phyloP scores from a whole-genome alignment of 208 protist species.

The Crithidia brevicula region DNA sequence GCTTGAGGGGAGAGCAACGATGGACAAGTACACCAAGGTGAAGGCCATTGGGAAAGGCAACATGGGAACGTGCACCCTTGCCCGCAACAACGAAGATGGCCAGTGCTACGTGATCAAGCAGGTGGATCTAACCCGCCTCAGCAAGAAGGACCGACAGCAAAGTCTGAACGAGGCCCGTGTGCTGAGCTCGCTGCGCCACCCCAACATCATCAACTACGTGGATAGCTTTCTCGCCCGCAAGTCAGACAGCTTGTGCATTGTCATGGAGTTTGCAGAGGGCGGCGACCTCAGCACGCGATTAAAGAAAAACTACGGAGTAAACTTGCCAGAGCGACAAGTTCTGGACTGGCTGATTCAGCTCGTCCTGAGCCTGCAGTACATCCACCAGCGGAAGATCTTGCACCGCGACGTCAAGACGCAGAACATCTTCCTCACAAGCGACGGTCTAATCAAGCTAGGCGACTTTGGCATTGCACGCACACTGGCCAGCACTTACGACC shows the following conservation, averaged over 20 bases:
- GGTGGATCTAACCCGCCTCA: conserved; percentile 89
- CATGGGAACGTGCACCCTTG: conserved; percentile 93
- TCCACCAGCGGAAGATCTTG: conserved; percentile 93
- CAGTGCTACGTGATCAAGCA: conserved; percentile 95
- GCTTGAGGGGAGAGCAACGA: conserved; percentile 12
- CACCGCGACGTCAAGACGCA: conserved; percentile 95
- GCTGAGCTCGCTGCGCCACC: conserved; percentile 90
- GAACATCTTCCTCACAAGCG: conserved; percentile 93
- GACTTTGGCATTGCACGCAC: conserved; percentile 95
- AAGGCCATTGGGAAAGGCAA: conserved; percentile 94
- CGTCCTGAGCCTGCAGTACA: conserved; percentile 88
- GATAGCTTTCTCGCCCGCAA: conserved; percentile 91
- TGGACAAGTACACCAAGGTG: conserved; percentile 94
- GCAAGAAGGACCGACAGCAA: conserved; percentile 89
- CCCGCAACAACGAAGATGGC: conserved; percentile 91
- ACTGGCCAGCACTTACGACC: conserved; percentile 90
- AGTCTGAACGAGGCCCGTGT: conserved; percentile 93
- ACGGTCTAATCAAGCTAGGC: conserved; percentile 91
- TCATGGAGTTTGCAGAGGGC: conserved; percentile 93
- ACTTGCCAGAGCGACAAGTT: conserved; percentile 85
- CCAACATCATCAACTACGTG: conserved; percentile 95
- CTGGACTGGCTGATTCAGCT: conserved; percentile 93
- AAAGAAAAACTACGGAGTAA: conserved; percentile 78
- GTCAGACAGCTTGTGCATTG: conserved; percentile 92
- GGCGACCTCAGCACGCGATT: conserved; percentile 85